phyloP scores from a whole-genome alignment of 306 rosid species.

The Styphnolobium japonicum region DNA sequence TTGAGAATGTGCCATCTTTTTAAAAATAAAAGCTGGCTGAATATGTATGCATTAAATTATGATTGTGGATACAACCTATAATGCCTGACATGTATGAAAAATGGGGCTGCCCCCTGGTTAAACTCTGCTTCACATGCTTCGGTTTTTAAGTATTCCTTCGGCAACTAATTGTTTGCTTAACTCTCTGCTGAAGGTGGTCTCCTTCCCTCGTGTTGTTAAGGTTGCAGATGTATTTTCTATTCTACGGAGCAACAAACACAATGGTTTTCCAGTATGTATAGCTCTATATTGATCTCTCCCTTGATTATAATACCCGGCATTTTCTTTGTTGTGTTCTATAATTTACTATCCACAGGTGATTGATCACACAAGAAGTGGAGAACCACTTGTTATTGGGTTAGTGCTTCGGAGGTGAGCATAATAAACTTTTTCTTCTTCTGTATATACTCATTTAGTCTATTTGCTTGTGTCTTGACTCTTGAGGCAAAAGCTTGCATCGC shows the following conservation, averaged over 20 bases:
- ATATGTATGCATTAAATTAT: not conserved
- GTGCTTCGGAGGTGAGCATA: slow-evolving; percentile 78
- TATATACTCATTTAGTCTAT: not conserved
- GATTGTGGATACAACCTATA: not conserved
- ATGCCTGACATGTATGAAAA: not conserved
- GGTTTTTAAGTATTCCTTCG: slow-evolving; percentile 16
- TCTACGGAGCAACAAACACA: slow-evolving; percentile 78
- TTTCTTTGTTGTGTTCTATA: slow-evolving; percentile 30
- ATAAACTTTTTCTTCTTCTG: not conserved
- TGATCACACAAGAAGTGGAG: slow-evolving; percentile 89
- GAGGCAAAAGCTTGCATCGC: not conserved
- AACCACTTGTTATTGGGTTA: slow-evolving; percentile 80
- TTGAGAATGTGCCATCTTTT: not conserved
- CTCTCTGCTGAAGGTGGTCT: slow-evolving; percentile 63
- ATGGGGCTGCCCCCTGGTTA: not conserved
- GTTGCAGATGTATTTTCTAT: slow-evolving; percentile 87
- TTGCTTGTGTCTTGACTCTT: not conserved
- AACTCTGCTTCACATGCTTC: not conserved
- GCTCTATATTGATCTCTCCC: slow-evolving; percentile 19
- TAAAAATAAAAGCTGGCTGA: not conserved
- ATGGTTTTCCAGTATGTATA: slow-evolving; percentile 94
- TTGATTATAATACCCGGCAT: slow-evolving; percentile 8
- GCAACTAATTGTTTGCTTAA: slow-evolving; percentile 18
- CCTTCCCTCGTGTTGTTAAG: slow-evolving; percentile 89
- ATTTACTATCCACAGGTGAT: slow-evolving; percentile 61